Conservation (phyloP, 352 stramenopile species). For the Globisporangium parvum region DNA sequence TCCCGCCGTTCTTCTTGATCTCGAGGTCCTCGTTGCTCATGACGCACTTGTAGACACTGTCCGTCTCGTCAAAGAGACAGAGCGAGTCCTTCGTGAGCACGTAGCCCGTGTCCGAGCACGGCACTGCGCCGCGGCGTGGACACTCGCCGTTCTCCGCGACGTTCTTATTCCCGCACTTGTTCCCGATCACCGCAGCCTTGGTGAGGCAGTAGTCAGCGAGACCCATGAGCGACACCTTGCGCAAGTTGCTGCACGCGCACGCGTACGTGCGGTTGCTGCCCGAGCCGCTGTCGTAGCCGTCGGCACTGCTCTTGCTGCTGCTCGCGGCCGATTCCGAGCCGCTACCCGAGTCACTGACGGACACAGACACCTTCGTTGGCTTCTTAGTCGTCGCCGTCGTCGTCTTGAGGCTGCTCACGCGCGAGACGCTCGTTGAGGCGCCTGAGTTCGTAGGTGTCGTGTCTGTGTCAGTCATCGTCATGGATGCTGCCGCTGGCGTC, state of each 20-base stretch:
- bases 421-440: too few relatives aligned
- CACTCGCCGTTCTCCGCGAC: conserved; percentile 48
- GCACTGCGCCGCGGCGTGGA: conserved; percentile 38
- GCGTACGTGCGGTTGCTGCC: conserved; percentile 32
- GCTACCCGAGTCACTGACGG: background rate
- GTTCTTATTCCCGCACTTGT: conserved; percentile 66
- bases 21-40: conserved; percentile 58
- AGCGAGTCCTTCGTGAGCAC: conserved; percentile 53
- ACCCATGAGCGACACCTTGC: conserved; percentile 64
- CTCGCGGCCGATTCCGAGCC: background rate
- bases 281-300: conserved; percentile 17
- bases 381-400: background rate
- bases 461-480: background rate
- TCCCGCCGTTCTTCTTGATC: conserved; percentile 48
- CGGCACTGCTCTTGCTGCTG: background rate
- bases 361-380: background rate
- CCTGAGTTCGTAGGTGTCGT: background rate
- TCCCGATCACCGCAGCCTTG: conserved; percentile 28
- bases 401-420: too few relatives aligned
- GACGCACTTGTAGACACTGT: conserved; percentile 71
- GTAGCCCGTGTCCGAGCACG: conserved; percentile 54
- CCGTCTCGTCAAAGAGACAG: conserved; percentile 48
- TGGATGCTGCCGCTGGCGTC: background rate
- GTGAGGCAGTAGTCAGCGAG: conserved; percentile 62
- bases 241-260: conserved; percentile 33